Evolutionary conservation across 805 yeast genomes (phyloP).

Genomic region (Cyberlindnera amylophila): DNA sequence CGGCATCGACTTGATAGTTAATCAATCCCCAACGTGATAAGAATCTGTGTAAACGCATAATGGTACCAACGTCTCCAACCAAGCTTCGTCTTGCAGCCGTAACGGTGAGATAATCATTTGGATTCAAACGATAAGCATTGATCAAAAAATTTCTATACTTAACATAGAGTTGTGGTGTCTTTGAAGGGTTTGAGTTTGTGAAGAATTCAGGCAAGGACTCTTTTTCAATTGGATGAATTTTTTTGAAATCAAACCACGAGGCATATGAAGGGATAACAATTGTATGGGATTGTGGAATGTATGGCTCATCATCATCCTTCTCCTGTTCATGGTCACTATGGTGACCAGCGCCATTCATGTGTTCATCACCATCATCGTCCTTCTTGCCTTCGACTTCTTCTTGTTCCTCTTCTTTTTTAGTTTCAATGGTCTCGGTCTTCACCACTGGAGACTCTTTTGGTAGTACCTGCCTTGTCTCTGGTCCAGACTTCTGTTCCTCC

Average conservation of each 20-base stretch:
- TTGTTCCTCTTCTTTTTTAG: constrained; percentile 11
- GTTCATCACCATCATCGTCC: constrained; percentile 11
- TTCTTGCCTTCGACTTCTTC: constrained; percentile 14
- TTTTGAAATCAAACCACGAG: constrained; percentile 75
- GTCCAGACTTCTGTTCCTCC: constrained; percentile 1
- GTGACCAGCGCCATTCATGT: constrained; percentile 4
- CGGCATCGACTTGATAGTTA: constrained; percentile 87
- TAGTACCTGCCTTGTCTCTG: too few species aligned
- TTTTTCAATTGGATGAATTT: constrained; percentile 72
- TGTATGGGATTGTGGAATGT: constrained; percentile 66
- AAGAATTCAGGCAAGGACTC: constrained; percentile 88
- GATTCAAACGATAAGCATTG: constrained; percentile 82
- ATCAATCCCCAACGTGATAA: constrained; percentile 90
- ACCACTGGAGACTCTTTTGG: neutral
- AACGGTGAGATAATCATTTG: constrained; percentile 82
- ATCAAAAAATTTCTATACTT: constrained; percentile 87
- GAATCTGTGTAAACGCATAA: constrained; percentile 80
- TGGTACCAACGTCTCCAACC: constrained; percentile 87
- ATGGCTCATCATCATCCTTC: constrained; percentile 20
- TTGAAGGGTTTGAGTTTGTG: constrained; percentile 63
- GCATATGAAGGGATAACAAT: constrained; percentile 86
- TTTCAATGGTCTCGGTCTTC: constrained; percentile 12
- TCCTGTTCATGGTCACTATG: constrained; percentile 1
- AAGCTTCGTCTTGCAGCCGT: constrained; percentile 89
- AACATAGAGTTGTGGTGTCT: constrained; percentile 76